phyloP scores from a whole-genome alignment of 148 eudicot species.

The Vaccinium corymbosum region DNA sequence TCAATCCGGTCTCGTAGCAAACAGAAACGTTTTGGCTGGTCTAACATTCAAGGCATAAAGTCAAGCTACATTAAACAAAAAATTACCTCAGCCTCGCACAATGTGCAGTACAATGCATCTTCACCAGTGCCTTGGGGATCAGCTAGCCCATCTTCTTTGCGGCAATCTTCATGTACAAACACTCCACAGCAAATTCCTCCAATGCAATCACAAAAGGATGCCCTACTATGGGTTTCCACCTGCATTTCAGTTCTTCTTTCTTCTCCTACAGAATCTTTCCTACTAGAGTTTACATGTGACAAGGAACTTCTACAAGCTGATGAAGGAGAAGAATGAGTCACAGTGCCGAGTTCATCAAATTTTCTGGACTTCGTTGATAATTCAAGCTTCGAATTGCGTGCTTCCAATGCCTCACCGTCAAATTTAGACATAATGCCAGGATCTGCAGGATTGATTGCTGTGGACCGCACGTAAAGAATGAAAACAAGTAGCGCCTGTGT shows the following conservation, averaged over 20 bases:
- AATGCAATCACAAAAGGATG: conserved; percentile 37
- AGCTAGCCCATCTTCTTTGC: conserved; percentile 48
- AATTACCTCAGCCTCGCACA: conserved; percentile 86
- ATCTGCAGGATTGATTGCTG: conserved; percentile 95
- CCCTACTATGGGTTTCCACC: conserved; percentile 25
- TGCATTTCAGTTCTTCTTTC: conserved; percentile 29
- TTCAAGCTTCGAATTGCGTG: conserved; percentile 31
- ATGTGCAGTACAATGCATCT: conserved; percentile 89
- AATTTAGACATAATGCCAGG: conserved; percentile 86
- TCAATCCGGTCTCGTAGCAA: background rate
- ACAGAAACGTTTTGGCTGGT: background rate
- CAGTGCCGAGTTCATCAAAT: conserved; percentile 48
- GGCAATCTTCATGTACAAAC: conserved; percentile 84
- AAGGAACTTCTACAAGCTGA: conserved; percentile 71
- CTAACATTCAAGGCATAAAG: background rate
- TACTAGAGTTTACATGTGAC: conserved; percentile 63
- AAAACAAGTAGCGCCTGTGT: conserved; percentile 80
- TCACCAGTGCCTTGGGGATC: conserved; percentile 60
- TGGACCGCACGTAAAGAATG: conserved; percentile 77
- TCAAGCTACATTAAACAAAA: background rate
- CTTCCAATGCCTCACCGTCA: conserved; percentile 29
- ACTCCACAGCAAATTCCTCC: conserved; percentile 62
- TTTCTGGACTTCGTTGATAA: conserved; percentile 36
- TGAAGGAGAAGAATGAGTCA: conserved; percentile 59
- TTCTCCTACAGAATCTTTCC: conserved; percentile 55